Conservation (phyloP, 257 asterid genomes). For the Ilex aquifolium region DNA sequence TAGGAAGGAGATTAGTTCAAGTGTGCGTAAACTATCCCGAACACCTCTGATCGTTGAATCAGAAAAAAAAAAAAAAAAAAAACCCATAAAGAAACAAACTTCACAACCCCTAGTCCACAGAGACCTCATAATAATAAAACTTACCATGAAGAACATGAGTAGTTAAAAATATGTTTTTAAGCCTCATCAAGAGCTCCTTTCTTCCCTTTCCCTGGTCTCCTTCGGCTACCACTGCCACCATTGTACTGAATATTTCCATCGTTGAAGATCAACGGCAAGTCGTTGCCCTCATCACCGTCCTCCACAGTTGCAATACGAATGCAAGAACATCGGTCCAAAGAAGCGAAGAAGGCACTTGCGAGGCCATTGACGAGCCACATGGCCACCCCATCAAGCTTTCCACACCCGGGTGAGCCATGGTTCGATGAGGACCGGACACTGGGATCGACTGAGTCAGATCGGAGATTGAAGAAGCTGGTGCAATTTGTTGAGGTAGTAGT, state of each 20-base stretch:
- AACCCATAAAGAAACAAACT: too few species aligned
- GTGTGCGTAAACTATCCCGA: too few species aligned
- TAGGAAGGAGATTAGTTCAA: too few species aligned
- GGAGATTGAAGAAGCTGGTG: conserved; percentile 17
- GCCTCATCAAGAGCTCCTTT: conserved; percentile 22
- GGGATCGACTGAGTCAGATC: conserved; percentile 19
- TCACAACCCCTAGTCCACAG: too few species aligned
- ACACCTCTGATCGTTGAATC: too few species aligned
- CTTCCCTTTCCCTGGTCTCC: conserved; percentile 36
- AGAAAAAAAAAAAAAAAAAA: too few species aligned
- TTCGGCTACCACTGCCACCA: conserved; percentile 23
- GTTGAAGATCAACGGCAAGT: conserved; percentile 51
- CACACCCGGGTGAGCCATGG: conserved; percentile 17
- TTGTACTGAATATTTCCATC: conserved; percentile 26
- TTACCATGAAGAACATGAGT: too few species aligned
- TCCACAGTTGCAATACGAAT: conserved; percentile 59
- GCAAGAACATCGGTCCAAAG: conserved; percentile 78
- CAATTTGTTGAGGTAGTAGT: conserved; percentile 31
- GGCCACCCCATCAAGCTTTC: conserved; percentile 61
- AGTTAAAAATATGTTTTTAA: neutral
- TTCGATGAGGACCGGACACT: conserved; percentile 27
- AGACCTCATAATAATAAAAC: too few species aligned
- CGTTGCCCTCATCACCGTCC: conserved; percentile 54
- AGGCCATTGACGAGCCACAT: conserved; percentile 71
- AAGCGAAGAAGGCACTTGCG: conserved; percentile 63